A percentile compares a stretch with the other conserved stretches of the same genome.
These are phyloP conservation scores for Arabidopsis suecica DNA, from an alignment of 345 rosid genomes.

Conservation along the genomic window DNA sequence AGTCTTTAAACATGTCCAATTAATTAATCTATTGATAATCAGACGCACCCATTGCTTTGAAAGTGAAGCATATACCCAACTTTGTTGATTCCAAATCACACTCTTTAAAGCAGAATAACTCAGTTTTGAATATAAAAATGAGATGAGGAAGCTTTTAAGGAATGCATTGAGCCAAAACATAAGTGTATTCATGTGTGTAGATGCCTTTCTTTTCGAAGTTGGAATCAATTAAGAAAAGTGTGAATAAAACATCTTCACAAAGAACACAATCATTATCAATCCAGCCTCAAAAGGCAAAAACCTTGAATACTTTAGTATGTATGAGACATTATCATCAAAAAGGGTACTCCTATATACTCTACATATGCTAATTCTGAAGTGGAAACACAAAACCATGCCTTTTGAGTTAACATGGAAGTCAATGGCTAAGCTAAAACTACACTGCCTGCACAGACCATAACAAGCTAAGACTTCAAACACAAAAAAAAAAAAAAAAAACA, in stretches of 20 bases:
- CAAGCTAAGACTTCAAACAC: not conserved
- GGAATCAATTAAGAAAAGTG: constrained; percentile 31
- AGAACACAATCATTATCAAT: constrained; percentile 29
- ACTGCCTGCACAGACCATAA: not conserved
- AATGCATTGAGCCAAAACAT: constrained; percentile 33
- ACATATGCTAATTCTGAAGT: constrained; percentile 5
- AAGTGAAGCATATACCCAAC: constrained; percentile 36
- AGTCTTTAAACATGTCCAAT: constrained; percentile 36
- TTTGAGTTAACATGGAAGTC: not conserved
- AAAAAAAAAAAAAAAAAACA: not conserved
- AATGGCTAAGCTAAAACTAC: not conserved
- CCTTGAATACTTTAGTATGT: not conserved
- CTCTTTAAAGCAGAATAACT: constrained; percentile 6
- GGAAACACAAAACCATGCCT: constrained; percentile 18
- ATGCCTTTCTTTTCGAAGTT: constrained; percentile 23
- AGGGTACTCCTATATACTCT: constrained; percentile 18
- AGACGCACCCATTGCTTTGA: constrained; percentile 34
- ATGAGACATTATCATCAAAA: constrained; percentile 19
- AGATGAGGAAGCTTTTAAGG: constrained; percentile 41
- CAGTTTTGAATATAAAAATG: constrained; percentile 30
- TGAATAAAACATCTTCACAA: constrained; percentile 10
- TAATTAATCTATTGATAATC: constrained; percentile 20
- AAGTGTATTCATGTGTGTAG: constrained; percentile 39
- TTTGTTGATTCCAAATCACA: constrained; percentile 34
- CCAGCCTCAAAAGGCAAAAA: constrained; percentile 14